These are phyloP conservation scores for Xylaria hypoxylon DNA, from an alignment of 2,329 filamentous ascomycete species.

Conservation along the genomic window DNA sequence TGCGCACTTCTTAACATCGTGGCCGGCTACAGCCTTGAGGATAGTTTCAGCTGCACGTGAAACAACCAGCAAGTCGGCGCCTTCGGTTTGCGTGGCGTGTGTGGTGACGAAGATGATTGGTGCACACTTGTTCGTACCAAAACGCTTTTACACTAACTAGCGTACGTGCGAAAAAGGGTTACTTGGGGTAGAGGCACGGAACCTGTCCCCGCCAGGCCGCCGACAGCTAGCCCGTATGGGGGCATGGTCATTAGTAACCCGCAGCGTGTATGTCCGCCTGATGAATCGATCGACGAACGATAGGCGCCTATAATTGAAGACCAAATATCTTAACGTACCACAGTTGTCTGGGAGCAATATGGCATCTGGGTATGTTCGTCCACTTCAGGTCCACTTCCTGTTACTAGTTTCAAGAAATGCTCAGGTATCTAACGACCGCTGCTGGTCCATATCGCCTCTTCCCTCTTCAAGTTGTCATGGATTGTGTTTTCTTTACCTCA, in stretches of 20 bases:
- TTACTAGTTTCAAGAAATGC: slow-evolving; percentile 3
- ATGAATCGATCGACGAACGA: background rate
- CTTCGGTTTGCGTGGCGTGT: background rate
- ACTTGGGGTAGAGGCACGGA: background rate
- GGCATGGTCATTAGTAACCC: too few species aligned
- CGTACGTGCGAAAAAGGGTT: background rate
- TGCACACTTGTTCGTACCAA: background rate
- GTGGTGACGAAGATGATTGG: background rate
- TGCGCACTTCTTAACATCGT: background rate
- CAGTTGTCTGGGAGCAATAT: background rate
- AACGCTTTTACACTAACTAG: background rate
- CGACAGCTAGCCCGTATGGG: background rate
- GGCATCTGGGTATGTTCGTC: background rate
- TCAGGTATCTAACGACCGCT: background rate
- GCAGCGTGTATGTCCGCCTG: background rate
- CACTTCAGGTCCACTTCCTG: background rate
- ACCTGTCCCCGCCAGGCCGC: background rate
- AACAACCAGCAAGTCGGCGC: background rate
- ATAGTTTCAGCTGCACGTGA: background rate
- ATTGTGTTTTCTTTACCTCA: background rate
- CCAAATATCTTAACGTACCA: background rate
- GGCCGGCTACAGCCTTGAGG: background rate
- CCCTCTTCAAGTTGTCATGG: background rate
- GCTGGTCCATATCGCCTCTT: background rate
- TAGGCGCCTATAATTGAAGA: background rate